Base-by-base conservation (phyloP, 2,329 filamentous ascomycete genomes). In the Lasiodiplodia sp. region DNA sequence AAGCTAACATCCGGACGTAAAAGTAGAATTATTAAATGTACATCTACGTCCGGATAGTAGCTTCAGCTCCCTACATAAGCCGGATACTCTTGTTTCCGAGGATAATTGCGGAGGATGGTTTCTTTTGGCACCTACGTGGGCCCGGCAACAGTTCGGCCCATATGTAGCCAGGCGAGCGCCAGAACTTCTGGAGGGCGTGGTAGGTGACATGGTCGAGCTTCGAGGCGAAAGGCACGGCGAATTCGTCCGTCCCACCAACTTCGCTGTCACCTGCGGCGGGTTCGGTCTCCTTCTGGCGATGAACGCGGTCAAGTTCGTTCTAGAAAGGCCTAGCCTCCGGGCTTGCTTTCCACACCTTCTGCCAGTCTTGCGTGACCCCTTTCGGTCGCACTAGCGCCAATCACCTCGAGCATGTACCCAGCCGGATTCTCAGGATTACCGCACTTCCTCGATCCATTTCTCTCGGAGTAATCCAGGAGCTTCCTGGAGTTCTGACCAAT, bases 341-440 rank as follows among this genome's bases (percentile, higher is more conserved):
- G 60, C 75, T 77, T 2, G 52, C 37, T 14, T 74, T 77, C 82
- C 82, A 83, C 6, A 80, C 77, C 10, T 78, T 72, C 57, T 76
- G 76, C 82, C 82, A 84, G 68, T 83, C 80, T 69, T 73, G n/a
- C 38, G 83, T 79, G 0, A 81, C 83, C 66, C 81, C 28, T 77
- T 2, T 82, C 82, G 11, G 81, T 79, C 77, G 68, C 78, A 75
- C 68, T 75, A 16, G 62, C 62, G 25, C 34, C 49, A 18, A 47
- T 73, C 14, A 79, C 76, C 55, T 84, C 82, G 25, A 93, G 84
- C 88, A 93, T 92, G 81, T 88, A 57, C 78, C 93, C 91, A 2
- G 91, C 91, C 0, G 91, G 91, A 72, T 93, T 93, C 70, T 91
- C 90, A 0, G 88, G 84, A 2, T 84, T 78, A 11, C 82, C 84